Evolutionary conservation across 768 basidiomycete genomes (phyloP).

Genomic region (Trametes villosa): DNA sequence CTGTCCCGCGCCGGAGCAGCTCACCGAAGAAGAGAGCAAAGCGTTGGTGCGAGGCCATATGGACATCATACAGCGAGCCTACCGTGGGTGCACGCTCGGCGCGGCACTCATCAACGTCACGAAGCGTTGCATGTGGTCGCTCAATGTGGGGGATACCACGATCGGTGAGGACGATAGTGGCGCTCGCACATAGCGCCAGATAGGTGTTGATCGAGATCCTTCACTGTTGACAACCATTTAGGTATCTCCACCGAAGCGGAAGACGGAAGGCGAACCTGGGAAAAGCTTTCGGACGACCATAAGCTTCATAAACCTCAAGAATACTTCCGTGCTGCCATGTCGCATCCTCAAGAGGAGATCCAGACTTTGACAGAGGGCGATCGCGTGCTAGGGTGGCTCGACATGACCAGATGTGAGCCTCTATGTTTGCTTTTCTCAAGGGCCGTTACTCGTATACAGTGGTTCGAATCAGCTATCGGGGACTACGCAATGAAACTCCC

Average conservation of each 20-base stretch:
- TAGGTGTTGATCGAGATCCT: no score
- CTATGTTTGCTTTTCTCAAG: not conserved
- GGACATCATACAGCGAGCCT: not conserved
- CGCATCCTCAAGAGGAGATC: not conserved
- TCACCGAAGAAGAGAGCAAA: not conserved
- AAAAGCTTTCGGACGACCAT: not conserved
- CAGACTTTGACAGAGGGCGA: not conserved
- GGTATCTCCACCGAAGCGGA: not conserved
- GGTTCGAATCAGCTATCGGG: not conserved
- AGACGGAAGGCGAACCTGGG: not conserved
- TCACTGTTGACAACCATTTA: not conserved
- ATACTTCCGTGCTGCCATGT: not conserved
- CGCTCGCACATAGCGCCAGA: no score
- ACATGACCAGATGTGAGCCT: not conserved
- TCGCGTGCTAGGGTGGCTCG: not conserved
- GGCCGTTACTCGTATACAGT: not conserved
- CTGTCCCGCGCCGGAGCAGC: not conserved
- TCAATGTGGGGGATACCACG: constrained; percentile 12
- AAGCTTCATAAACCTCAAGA: not conserved
- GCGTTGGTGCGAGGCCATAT: not conserved
- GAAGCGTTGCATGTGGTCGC: constrained; percentile 3
- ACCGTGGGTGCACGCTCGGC: not conserved
- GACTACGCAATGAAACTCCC: constrained; percentile 1
- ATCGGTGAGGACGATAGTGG: not conserved
- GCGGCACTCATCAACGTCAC: constrained; percentile 3